Evolutionary conservation across 2,329 filamentous ascomycete genomes (phyloP), one percentile per base, ranked within the genome.

Genomic region (Aaosphaeria pasadenensis): DNA sequence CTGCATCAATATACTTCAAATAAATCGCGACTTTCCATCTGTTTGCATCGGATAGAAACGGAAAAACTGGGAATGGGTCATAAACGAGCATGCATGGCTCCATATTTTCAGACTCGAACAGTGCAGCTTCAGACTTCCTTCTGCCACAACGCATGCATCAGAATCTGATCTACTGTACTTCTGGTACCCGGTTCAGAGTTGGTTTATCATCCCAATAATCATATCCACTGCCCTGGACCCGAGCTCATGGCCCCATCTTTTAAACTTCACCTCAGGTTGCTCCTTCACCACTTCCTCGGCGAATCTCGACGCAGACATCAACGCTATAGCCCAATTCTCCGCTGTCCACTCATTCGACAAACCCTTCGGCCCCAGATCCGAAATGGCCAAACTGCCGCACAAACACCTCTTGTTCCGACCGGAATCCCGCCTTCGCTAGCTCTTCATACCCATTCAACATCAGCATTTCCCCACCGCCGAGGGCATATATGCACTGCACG

Each of bases 371-470:
- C 39, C 63, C 55, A 45, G 59, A 59, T 39, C 69, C 62, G 56
- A 71, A 71, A 51, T 64, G 70, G 38, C 39, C 49, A 53, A 71
- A 70, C 47, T 70, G 65, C 50, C 56, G 55, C 48, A 50, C 60
- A 13, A 71, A 38, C 24, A 70, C 60, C 49, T 63, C 66, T 63
- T 69, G 59, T 53, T 69, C 60, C 38, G 62, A 58, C 40, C 40
- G 48, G 52, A 67, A 60, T 44, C 57, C 57, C 31, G 38, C 43
- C 50, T 64, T 54, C 49, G 52, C 45, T 30, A 72, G 54, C 30
- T 69, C 57, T 43, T 66, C 42, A 51, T 64, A 64, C 53, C 66
- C 46, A 39, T 66, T 52, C 35, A 70, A 43, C 38, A 71, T 50
- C 48, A 69, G 52, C 7, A 66, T 45, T 6, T 64, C 64, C 29